Evolutionary conservation across 2,329 filamentous ascomycete genomes (phyloP), one percentile per base, ranked within the genome.

Genomic region (Clonostachys byssicola): DNA sequence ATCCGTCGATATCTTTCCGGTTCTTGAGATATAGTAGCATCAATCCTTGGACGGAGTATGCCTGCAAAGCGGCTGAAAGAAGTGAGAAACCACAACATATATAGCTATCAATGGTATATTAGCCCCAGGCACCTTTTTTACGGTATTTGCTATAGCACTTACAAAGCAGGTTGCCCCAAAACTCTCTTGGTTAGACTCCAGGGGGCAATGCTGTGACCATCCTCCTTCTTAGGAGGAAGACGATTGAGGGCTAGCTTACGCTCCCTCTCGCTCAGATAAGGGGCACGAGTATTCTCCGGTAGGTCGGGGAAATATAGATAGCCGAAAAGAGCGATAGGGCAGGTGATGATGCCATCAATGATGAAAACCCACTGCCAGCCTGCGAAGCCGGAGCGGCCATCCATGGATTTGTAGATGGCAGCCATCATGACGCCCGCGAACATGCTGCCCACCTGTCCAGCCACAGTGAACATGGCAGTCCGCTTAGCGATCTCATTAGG

Each of bases 341-440:
- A 52, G 0, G 74, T 80, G 50, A 80, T 78, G 44, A 78, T 61
- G 2, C 74, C 74, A 46, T 78, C 74, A 30, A 77, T 72, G 16
- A 70, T 63, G 46, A 52, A 51, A 9, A 70, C 56, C 70, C 69
- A 73, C 44, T 75, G 62, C 78, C 78, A 81, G 60, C 77, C 72
- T 76, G 16, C 56, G 55, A 77, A 65, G 1, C 76, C 77, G 9
- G 14, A n/a, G 14, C 14, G 56, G 0, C 76, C 74, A 20, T 74
- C 54, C 49, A 61, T 57, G 2, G 48, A 47, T 39, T 49, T 51
- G 5, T 60, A 51, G 5, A 60, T 60, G 1, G 73, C 75, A 0
- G 74, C 74, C 57, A 81, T 78, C 51, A 83, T 73, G 43, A 80
- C 77, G 0, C 80, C 80, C 2, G 73, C 72, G 47, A 83, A 80